These are phyloP conservation scores for Mercurialis annua DNA, from an alignment of 345 rosid species.

Conservation along the genomic window DNA sequence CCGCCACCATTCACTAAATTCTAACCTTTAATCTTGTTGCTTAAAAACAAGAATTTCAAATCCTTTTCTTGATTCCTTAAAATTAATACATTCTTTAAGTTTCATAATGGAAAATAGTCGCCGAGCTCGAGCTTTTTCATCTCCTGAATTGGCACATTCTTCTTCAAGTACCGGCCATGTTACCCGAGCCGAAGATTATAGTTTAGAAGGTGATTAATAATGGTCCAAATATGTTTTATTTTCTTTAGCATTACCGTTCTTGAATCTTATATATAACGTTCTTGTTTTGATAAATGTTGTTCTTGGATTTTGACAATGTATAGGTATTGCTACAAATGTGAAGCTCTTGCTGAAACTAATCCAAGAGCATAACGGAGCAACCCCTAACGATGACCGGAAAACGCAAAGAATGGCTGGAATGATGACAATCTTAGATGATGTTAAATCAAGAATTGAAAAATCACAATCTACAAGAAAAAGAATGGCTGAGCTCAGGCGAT, in stretches of 20 bases:
- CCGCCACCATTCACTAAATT: background rate
- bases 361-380: constrained; percentile 67
- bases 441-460: constrained; percentile 56
- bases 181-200: constrained; percentile 31
- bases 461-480: constrained; percentile 41
- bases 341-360: constrained; percentile 65
- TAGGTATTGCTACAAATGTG: constrained; percentile 58
- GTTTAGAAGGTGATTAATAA: constrained; percentile 42
- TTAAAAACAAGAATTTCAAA: no score
- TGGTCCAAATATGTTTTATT: background rate
- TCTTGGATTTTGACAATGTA: background rate
- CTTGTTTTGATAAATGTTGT: background rate
- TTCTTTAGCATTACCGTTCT: background rate
- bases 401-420: constrained; percentile 59
- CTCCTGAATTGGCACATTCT: constrained; percentile 43
- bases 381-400: constrained; percentile 46
- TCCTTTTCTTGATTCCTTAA: background rate
- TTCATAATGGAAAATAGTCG: constrained; percentile 22
- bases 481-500: constrained; percentile 58
- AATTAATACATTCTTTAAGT: background rate
- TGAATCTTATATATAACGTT: background rate
- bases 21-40: no score
- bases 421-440: constrained; percentile 70
- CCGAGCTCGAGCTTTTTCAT: constrained; percentile 41
- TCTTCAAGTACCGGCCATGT: constrained; percentile 15